phyloP scores from a whole-genome alignment of 148 eudicot genomes.

The Silene conica region DNA sequence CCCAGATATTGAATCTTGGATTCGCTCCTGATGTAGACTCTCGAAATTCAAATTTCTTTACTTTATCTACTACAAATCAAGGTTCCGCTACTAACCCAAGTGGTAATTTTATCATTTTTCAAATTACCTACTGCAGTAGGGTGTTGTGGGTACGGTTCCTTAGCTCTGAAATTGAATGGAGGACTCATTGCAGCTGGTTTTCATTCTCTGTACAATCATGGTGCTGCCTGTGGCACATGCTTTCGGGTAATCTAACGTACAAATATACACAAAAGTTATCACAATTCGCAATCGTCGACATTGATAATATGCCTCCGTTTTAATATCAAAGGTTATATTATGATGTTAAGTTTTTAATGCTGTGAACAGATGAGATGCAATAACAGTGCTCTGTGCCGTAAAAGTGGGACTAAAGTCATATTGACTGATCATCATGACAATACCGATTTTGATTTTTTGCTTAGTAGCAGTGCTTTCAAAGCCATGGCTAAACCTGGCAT shows the following conservation, averaged over 20 bases:
- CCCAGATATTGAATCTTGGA: no score
- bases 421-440: conserved; percentile 49
- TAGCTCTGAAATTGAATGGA: conserved; percentile 45
- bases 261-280: background rate
- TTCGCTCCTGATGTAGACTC: no score
- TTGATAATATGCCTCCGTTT: no score
- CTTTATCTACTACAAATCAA: no score
- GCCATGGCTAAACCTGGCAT: conserved; percentile 67
- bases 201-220: conserved; percentile 58
- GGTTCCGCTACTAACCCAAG: conserved; percentile 14
- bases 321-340: no score
- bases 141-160: conserved; percentile 32
- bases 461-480: conserved; percentile 67
- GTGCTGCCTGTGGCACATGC: conserved; percentile 89
- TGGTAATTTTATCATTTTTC: conserved; percentile 10
- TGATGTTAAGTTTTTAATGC: background rate
- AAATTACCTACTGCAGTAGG: conserved; percentile 10
- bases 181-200: conserved; percentile 70
- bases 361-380: conserved; percentile 68
- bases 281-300: background rate
- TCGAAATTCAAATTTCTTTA: no score
- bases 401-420: conserved; percentile 45
- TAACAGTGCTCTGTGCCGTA: conserved; percentile 38
- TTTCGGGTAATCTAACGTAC: conserved; percentile 39
- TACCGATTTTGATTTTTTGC: conserved; percentile 51